Evolutionary conservation across 1,284 basidiomycete species (phyloP).

Genomic region (Rhodotorula mucilaginosa): DNA sequence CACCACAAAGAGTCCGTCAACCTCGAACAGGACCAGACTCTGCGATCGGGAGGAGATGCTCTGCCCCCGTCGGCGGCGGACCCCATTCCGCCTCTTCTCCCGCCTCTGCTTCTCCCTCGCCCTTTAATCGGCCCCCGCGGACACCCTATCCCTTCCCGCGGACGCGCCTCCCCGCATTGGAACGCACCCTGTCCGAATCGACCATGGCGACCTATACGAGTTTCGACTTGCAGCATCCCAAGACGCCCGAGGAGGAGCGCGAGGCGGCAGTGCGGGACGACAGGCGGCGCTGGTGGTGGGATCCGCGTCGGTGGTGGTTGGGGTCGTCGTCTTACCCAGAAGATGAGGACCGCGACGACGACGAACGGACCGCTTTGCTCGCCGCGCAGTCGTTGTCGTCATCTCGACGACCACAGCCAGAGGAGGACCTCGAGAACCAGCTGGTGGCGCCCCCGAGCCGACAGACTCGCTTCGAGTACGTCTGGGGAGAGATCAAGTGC

Average conservation of each 20-base stretch:
- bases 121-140: neutral
- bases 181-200: neutral
- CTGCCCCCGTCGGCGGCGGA: no score
- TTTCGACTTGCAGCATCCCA: constrained; percentile 14
- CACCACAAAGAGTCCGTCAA: no score
- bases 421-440: neutral
- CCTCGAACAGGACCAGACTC: no score
- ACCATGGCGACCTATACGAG: constrained; percentile 9
- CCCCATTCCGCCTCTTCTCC: no score
- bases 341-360: neutral
- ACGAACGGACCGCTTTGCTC: constrained; percentile 9
- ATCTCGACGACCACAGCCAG: no score
- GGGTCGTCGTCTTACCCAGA: neutral
- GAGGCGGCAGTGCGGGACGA: neutral
- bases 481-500: constrained; percentile 1
- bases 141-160: constrained; percentile 1
- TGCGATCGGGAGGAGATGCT: no score
- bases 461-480: neutral
- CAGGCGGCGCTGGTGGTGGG: neutral
- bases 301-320: neutral
- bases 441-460: neutral
- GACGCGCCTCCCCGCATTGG: neutral
- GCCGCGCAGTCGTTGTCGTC: neutral
- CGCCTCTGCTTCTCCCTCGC: neutral
- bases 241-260: constrained; percentile 15